Base-by-base conservation (phyloP, 495 filamentous ascomycete species). In the Parmelia sp. region DNA sequence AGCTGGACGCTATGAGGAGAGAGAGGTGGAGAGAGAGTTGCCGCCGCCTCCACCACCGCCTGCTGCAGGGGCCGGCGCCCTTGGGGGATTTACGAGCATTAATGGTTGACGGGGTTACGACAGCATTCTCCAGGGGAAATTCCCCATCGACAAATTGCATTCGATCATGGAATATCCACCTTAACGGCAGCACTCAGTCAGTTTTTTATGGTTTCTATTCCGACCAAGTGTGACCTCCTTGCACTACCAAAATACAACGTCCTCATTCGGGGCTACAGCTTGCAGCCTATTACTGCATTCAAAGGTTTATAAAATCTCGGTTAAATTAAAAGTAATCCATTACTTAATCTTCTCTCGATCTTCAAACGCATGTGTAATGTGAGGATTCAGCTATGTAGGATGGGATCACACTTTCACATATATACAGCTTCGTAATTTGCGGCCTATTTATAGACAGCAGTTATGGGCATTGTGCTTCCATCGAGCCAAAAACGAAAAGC, bases 41-140 rank as follows among this genome's bases (percentile, higher is more conserved):
- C 60, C 60, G 15, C 62, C 62, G 10, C 62, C 62, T 25, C 62
- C 62, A 1, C 56, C 62, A 25, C n/a, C 36, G 35, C 25, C 63
- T 64, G 66, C 62, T 29, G 44, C 62, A 61, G 39, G 57, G 58
- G 12, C 60, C 40, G 59, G 39, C 19, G 19, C 59, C 62, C 11
- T 62, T 35, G 74, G 73, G 31, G 74, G 74, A 12, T 76, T 76
- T 44, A 77, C 70, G 40, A 71, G 71, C 56, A 77, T 76, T 36
- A 76, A 76, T 68, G 72, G 69, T 58, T 78, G 65, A 65, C 49
- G 37, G 29, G n/a, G 11, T 14, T 15, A 33, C 33, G 59, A 35
- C 8, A 40, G 27, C 45, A 14, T 47, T 61, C 23, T 42, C 12
- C 29, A 15, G 25, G 25, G 6, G 14, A 23, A n/a, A 7, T 35